Conservation (phyloP, 2,329 filamentous ascomycete species). For the Pestalotiopsis sp. region DNA sequence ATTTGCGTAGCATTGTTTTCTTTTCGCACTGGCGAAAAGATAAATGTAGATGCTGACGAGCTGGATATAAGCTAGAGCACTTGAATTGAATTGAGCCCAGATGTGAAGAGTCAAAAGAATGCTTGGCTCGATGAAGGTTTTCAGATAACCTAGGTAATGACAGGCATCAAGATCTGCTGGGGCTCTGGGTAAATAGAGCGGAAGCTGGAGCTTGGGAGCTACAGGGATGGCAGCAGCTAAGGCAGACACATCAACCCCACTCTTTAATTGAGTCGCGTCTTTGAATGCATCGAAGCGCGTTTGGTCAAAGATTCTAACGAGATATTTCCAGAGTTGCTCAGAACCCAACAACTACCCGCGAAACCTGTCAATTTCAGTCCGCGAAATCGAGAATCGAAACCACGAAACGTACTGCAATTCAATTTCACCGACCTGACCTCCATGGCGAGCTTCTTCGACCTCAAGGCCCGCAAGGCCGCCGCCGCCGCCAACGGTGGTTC, state of each 20-base stretch:
- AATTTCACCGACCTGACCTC: neutral
- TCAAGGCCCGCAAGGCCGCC: conserved; percentile 86
- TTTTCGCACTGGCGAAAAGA: too few relatives aligned
- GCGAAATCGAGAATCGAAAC: neutral
- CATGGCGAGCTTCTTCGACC: conserved; percentile 94
- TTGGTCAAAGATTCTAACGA: neutral
- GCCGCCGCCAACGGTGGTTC: conserved; percentile 65
- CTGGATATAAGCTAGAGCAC: too few relatives aligned
- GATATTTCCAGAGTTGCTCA: neutral
- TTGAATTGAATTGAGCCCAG: too few relatives aligned
- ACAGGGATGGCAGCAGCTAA: neutral
- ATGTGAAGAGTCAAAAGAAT: too few relatives aligned
- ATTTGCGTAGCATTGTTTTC: too few relatives aligned
- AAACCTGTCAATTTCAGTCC: neutral
- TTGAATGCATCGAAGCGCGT: neutral
- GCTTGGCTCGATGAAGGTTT: too few relatives aligned
- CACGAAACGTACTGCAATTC: neutral
- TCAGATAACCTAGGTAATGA: too few relatives aligned
- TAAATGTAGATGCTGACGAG: too few relatives aligned
- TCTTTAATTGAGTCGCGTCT: conserved; percentile 9
- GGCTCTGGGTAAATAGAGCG: neutral
- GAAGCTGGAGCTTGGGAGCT: neutral
- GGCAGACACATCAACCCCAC: neutral
- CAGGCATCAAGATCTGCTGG: neutral
- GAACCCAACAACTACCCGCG: neutral